Percentiles rank a stretch among this genome's conserved stretches.
Conservation (phyloP, 2,329 filamentous ascomycete genomes). For the Fusarium austroafricanum region DNA sequence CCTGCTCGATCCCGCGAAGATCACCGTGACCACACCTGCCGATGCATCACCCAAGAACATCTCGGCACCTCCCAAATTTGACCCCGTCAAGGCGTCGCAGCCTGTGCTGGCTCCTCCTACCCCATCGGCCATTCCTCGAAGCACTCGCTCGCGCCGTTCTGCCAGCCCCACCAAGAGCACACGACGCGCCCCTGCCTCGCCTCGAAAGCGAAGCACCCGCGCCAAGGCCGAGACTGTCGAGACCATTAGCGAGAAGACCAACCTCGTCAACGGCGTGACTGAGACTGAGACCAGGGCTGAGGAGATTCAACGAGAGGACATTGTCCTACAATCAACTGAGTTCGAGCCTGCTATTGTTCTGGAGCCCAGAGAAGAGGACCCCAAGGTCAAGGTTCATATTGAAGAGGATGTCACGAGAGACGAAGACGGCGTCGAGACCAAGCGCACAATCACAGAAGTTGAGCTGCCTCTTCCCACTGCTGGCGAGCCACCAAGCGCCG, state of each 20-base stretch:
- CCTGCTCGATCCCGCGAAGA: conserved; percentile 89
- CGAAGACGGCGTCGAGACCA: conserved; percentile 70
- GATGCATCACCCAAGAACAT: conserved; percentile 81
- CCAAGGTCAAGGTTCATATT: conserved; percentile 75
- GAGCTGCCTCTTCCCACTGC: conserved; percentile 73
- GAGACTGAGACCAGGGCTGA: conserved; percentile 33
- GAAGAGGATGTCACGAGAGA: conserved; percentile 70
- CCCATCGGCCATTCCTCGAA: conserved; percentile 58
- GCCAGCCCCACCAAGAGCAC: conserved; percentile 66
- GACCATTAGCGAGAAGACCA: conserved; percentile 43
- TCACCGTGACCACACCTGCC: conserved; percentile 68
- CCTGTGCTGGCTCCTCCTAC: conserved; percentile 62
- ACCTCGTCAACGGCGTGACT: conserved; percentile 46
- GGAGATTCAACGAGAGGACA: conserved; percentile 49
- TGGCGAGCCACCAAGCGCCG: conserved; percentile 76
- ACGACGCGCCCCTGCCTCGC: conserved; percentile 62
- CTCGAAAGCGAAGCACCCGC: conserved; percentile 65
- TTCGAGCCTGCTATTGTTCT: conserved; percentile 62
- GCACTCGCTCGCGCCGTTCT: conserved; percentile 65
- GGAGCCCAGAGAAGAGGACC: conserved; percentile 66
- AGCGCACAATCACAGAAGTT: conserved; percentile 78
- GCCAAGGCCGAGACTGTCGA: conserved; percentile 56
- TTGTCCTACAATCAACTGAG: conserved; percentile 60
- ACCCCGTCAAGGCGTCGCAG: conserved; percentile 59
- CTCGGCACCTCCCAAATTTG: conserved; percentile 82